Conservation (phyloP, 2,329 filamentous ascomycete species). For the Apiospora saccharicola region DNA sequence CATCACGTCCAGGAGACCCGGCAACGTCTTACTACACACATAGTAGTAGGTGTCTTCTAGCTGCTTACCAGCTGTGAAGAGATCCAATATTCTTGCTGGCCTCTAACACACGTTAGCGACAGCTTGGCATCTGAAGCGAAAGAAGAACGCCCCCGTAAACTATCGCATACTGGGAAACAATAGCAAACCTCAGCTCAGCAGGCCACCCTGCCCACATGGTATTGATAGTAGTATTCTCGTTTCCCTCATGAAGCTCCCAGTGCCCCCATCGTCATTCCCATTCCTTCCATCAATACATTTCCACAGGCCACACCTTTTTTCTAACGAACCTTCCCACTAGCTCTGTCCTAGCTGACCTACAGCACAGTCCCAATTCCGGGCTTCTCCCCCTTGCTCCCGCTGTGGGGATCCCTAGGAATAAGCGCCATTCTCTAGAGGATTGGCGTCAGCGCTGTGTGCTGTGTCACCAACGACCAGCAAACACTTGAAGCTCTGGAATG, state of each 20-base stretch:
- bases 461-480: not conserved
- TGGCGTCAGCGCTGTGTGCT: not conserved
- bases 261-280: not conserved
- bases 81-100: slow-evolving; percentile 13
- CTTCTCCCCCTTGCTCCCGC: not conserved
- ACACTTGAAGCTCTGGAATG: not conserved
- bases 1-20: not conserved
- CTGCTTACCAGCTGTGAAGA: not conserved
- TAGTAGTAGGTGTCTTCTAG: not conserved
- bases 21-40: not conserved
- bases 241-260: not conserved
- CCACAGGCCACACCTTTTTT: not conserved
- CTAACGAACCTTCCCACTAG: not conserved
- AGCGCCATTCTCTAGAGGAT: slow-evolving; percentile 1
- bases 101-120: slow-evolving; percentile 7
- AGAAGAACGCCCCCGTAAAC: not conserved
- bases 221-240: not conserved
- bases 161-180: not conserved
- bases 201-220: not conserved
- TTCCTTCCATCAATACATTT: not conserved
- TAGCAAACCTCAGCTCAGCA: not conserved
- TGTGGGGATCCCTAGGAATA: not conserved
- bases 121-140: slow-evolving; percentile 4
- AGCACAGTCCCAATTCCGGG: not conserved
- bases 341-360: not conserved